A percentile compares a stretch with the other conserved stretches of the same genome.
Evolutionary conservation across 192 early-diverging fungal genomes (phyloP).

Genomic region (Rhizoclosmatium globosum): DNA sequence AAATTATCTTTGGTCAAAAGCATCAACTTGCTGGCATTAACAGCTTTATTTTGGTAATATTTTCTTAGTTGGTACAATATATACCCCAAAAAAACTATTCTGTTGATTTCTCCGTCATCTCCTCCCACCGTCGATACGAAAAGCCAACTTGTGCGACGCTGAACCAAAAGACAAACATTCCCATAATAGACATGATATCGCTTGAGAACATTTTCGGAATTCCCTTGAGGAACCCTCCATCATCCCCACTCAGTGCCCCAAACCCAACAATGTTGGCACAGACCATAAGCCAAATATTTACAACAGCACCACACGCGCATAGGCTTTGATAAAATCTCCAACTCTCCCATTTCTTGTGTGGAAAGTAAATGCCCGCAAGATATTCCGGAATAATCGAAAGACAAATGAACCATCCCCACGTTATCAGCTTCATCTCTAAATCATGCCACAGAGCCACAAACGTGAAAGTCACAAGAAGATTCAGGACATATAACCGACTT

Average conservation of each 20-base stretch:
- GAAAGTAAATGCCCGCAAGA: constrained; percentile 52
- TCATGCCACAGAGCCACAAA: constrained; percentile 99
- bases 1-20: no score
- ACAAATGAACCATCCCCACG: constrained; percentile 95
- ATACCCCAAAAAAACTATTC: no score
- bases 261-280: constrained; percentile 96
- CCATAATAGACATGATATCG: constrained; percentile 1
- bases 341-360: constrained; percentile 20
- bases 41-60: no score
- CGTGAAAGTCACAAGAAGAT: constrained; percentile 89
- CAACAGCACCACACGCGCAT: constrained; percentile 80
- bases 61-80: no score
- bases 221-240: not conserved
- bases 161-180: constrained; percentile 24
- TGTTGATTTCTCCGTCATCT: not conserved
- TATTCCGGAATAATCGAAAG: constrained; percentile 89
- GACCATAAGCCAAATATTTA: constrained; percentile 96
- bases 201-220: not conserved
- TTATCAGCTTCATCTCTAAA: constrained; percentile 76
- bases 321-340: constrained; percentile 54
- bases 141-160: constrained; percentile 5
- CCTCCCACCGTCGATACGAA: constrained; percentile 19
- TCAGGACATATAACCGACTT: constrained; percentile 63
- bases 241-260: constrained; percentile 16
- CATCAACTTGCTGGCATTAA: no score